A percentile compares a stretch with the other conserved stretches of the same genome.
Evolutionary conservation across 805 yeast genomes (phyloP).

Genomic region (Pichia exigua): DNA sequence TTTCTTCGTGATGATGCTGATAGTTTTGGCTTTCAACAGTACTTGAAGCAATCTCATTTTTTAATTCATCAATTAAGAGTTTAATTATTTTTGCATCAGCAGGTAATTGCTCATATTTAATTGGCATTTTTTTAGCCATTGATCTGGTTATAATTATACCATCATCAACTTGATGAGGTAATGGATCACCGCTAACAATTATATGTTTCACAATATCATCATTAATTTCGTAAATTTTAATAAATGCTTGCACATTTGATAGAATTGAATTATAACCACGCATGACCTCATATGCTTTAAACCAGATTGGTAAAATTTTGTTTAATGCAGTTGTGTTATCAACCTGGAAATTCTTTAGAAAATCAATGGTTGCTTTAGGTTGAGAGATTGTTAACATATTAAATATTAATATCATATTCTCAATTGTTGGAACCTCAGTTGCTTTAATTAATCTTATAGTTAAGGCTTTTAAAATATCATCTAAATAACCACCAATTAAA

Average conservation of each 20-base stretch:
- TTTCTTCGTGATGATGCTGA: slow-evolving; percentile 20
- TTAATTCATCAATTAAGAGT: slow-evolving; percentile 60
- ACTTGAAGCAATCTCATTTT: slow-evolving; percentile 44
- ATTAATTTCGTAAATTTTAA: slow-evolving; percentile 51
- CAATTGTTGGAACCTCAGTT: slow-evolving; percentile 63
- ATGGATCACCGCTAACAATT: slow-evolving; percentile 68
- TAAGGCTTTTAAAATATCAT: slow-evolving; percentile 65
- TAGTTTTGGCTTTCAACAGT: too few species aligned
- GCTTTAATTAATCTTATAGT: slow-evolving; percentile 59
- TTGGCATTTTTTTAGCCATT: slow-evolving; percentile 61
- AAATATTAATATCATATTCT: slow-evolving; percentile 68
- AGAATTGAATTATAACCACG: slow-evolving; percentile 71
- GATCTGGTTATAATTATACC: slow-evolving; percentile 80
- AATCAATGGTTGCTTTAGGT: slow-evolving; percentile 54
- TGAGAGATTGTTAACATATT: slow-evolving; percentile 61
- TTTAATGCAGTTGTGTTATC: slow-evolving; percentile 38
- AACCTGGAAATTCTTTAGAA: slow-evolving; percentile 38
- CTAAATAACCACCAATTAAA: slow-evolving; percentile 35
- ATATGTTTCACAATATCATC: slow-evolving; percentile 45
- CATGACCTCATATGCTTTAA: slow-evolving; percentile 69
- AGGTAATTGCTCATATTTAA: slow-evolving; percentile 54
- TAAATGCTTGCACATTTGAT: slow-evolving; percentile 62
- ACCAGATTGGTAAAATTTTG: slow-evolving; percentile 70
- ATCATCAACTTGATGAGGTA: slow-evolving; percentile 42
- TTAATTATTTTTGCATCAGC: slow-evolving; percentile 68